Evolutionary conservation across 257 asterid species (phyloP).

Genomic region (Jasminum sambac): DNA sequence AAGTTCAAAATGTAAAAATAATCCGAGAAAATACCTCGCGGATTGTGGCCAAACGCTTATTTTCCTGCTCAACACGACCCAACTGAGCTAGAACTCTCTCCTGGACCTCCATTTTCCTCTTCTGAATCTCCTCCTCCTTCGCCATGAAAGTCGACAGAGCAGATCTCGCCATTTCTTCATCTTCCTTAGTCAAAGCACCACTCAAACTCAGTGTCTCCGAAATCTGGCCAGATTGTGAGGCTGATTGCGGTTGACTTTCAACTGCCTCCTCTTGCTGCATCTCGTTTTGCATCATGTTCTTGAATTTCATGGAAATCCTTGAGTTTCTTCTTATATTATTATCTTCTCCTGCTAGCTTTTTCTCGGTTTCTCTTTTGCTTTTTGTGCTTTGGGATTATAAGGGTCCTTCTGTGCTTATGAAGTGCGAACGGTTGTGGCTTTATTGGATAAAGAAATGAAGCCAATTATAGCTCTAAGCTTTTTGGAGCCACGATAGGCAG

Average conservation of each 20-base stretch:
- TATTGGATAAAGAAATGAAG: background rate
- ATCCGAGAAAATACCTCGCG: conserved; percentile 61
- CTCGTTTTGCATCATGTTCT: conserved; percentile 59
- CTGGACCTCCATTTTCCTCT: conserved; percentile 82
- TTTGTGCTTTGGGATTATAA: background rate
- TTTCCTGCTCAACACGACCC: conserved; percentile 94
- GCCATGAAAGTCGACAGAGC: conserved; percentile 89
- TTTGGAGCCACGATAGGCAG: background rate
- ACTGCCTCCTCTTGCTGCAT: conserved; percentile 34
- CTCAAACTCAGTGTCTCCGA: conserved; percentile 81
- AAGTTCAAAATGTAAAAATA: background rate
- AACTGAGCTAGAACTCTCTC: conserved; percentile 89
- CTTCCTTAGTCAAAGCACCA: conserved; percentile 66
- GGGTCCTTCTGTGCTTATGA: background rate
- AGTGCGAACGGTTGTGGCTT: background rate
- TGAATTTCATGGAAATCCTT: conserved; percentile 30
- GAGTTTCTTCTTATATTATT: conserved; percentile 15
- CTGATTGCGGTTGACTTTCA: conserved; percentile 55
- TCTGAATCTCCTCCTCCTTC: conserved; percentile 98
- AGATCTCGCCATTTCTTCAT: conserved; percentile 90
- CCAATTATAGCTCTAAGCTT: background rate
- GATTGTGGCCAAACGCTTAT: conserved; percentile 74
- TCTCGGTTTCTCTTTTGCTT: background rate
- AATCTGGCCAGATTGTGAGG: conserved; percentile 70
- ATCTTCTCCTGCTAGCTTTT: background rate